Percentiles rank a stretch among this genome's conserved stretches.
Evolutionary conservation across 441 rosid species (phyloP).

Genomic region (Populus hybrid): DNA sequence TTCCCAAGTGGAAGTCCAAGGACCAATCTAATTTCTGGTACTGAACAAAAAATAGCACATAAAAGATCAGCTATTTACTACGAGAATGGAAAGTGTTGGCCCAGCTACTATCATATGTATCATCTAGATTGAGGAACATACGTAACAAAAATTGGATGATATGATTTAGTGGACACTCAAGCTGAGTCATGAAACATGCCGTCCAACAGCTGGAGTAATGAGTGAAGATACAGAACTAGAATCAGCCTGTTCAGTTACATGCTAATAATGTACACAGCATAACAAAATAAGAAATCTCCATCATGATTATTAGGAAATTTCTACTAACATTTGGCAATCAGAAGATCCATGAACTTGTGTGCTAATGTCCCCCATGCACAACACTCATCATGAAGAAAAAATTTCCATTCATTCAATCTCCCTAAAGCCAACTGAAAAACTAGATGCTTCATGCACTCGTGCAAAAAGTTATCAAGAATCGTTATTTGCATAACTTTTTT

Average conservation of each 20-base stretch:
- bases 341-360: not conserved
- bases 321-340: not conserved
- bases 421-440: too few species aligned
- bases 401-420: too few species aligned
- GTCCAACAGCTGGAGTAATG: not conserved
- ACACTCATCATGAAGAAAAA: not conserved
- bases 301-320: not conserved
- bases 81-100: not conserved
- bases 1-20: not conserved
- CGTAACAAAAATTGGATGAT: not conserved
- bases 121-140: not conserved
- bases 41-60: not conserved
- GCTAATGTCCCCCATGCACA: not conserved
- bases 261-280: not conserved
- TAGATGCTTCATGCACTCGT: too few species aligned
- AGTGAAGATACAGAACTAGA: not conserved
- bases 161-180: not conserved
- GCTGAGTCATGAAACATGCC: not conserved
- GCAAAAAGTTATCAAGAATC: too few species aligned
- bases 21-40: constrained; percentile 2
- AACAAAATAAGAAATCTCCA: not conserved
- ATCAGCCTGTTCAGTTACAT: not conserved
- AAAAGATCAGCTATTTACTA: not conserved
- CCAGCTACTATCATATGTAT: constrained; percentile 9
- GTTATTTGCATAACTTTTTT: too few species aligned